Percentiles rank a stretch among this genome's conserved stretches.
These are phyloP conservation scores for Calonectria honghensis DNA, from an alignment of 2,329 filamentous ascomycete species.

Conservation along the genomic window DNA sequence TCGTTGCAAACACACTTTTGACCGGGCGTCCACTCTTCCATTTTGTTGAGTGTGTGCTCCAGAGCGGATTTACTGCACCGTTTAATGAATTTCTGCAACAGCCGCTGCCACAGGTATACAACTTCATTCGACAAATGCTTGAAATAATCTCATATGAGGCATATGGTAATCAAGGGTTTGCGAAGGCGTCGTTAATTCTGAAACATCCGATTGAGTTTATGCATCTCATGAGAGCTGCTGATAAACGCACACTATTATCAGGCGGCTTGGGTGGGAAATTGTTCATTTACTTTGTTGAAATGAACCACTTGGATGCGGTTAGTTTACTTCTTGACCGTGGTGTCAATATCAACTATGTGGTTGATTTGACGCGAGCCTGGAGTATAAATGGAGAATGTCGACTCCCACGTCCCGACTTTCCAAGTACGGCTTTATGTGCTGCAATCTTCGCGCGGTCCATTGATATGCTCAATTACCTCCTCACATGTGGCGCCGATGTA, in stretches of 20 bases:
- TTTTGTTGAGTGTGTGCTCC: background rate
- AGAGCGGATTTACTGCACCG: background rate
- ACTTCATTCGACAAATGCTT: background rate
- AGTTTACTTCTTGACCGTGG: background rate
- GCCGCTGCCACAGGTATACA: fast-evolving
- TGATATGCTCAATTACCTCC: background rate
- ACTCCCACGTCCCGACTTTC: background rate
- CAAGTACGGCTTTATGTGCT: background rate
- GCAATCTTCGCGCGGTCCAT: background rate
- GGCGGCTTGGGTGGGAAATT: background rate
- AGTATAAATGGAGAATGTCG: background rate
- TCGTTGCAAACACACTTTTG: background rate
- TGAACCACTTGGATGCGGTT: background rate
- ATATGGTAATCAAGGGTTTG: background rate
- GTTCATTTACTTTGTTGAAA: background rate
- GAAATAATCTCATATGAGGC: background rate
- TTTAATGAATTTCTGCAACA: background rate
- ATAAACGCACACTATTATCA: background rate
- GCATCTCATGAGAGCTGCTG: background rate
- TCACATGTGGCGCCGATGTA: slow-evolving; percentile 3
- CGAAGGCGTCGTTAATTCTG: background rate
- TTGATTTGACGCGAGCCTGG: too few species aligned
- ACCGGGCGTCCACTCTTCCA: background rate
- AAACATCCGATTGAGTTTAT: background rate
- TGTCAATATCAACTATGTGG: background rate